Base-by-base conservation (phyloP, 129 eudicot species). In the Rutidosis leptorrhynchoides region DNA sequence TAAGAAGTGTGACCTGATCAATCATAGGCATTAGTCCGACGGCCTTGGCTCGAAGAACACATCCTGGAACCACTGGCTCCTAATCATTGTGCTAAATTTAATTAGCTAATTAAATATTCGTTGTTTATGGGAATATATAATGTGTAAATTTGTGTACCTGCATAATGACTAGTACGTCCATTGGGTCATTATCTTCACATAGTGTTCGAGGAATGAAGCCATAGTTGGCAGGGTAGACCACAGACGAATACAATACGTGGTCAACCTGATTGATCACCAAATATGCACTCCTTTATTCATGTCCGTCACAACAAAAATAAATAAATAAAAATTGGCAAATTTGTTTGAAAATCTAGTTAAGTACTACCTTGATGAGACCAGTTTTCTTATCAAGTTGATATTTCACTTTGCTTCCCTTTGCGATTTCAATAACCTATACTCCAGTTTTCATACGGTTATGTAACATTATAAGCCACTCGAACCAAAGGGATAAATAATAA, bases 11-110 rank as follows among this genome's bases (percentile, higher is more conserved):
- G 49, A 92, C 98, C 94, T 88, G 96, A 74, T 92, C 98, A 76
- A 92, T 85, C 98, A 92, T 92, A 64, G 98, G 96, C 98, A 91
- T 91, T 58, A 88, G 82, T 33, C 98, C 98, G 42, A 91, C 80
- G 35, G 98, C 95, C 77, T 85, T 81, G 64, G 96, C 98, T 48
- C 98, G 85, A 74, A 92, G 86, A 70, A 92, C 88, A 68, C 96
- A 85, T 69, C 98, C 98, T 6, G 98, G 95, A 51, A 81, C 69
- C 58, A 88, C 95, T 20, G 90, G 98, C 65, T 92, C 96, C 90
- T 90, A 77, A 30, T 62, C 37, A 22, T 2, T n/a, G 16, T 11
- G 7, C 15, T 16, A 16, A 49, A 54, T 40, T 48, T 3, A 19
- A 27, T 21, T 57, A 63, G 43, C 45, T 55, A 9, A 62, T 58